These are phyloP conservation scores for Lecanoromycetidae sp. DNA, from an alignment of 2,329 filamentous ascomycete species.

Conservation along the genomic window DNA sequence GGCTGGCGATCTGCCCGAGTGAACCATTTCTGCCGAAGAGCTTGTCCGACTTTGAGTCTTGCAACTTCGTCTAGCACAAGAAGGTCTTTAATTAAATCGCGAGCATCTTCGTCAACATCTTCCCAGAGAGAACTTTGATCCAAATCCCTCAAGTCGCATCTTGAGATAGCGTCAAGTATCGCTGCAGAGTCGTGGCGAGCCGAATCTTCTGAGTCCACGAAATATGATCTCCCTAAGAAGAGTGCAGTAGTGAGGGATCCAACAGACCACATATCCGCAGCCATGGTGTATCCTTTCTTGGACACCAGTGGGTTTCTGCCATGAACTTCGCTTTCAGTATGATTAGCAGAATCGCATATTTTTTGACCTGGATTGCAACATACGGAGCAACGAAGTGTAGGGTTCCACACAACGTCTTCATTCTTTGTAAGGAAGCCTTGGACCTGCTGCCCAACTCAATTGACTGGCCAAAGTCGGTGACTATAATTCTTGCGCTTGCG, in stretches of 20 bases:
- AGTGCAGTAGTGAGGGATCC: constrained; percentile 43
- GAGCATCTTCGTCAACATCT: constrained; percentile 32
- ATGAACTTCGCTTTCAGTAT: constrained; percentile 18
- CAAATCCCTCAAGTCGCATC: constrained; percentile 35
- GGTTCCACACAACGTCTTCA: constrained; percentile 45
- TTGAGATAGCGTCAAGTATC: constrained; percentile 26
- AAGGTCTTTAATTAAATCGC: constrained; percentile 42
- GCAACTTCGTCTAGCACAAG: constrained; percentile 38
- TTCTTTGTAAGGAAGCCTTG: constrained; percentile 37
- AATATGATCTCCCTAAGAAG: constrained; percentile 39
- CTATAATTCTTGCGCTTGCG: constrained; percentile 40
- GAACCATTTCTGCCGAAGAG: constrained; percentile 46
- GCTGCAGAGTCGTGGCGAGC: constrained; percentile 19
- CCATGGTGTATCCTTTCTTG: constrained; percentile 41
- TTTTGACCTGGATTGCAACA: constrained; percentile 23
- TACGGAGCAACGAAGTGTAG: constrained; percentile 47
- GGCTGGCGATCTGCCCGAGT: not conserved
- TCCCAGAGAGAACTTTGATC: constrained; percentile 34
- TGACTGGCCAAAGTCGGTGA: constrained; percentile 51
- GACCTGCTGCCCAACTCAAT: constrained; percentile 23
- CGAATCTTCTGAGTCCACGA: constrained; percentile 28
- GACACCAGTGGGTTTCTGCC: constrained; percentile 5
- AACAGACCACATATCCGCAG: constrained; percentile 52
- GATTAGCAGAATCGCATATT: not conserved
- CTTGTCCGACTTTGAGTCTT: constrained; percentile 42